Evolutionary conservation across 2,329 filamentous ascomycete genomes (phyloP), one percentile per base, ranked within the genome.

Genomic region (Colletotrichum sp.): DNA sequence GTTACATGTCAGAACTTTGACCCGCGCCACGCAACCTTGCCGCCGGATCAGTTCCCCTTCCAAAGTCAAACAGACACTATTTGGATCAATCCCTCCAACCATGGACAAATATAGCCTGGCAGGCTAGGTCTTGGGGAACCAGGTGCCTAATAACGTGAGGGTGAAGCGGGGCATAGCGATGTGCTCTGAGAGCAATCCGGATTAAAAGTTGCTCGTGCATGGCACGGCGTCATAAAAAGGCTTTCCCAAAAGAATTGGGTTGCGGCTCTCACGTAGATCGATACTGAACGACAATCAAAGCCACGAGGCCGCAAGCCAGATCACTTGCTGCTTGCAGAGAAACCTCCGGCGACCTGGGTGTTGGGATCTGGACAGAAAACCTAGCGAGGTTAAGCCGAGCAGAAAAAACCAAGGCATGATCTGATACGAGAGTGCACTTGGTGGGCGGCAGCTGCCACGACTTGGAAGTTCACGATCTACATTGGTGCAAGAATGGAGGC

Each of bases 51-150:
- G 71, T 34, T 49, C 39, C 71, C 49, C 57, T 64, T 52, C n/a
- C 18, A 49, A 59, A 74, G 71, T 69, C 70, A 75, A 70, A 76
- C 71, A 65, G 65, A 75, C 74, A 75, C 71, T 60, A 63, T 69
- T 39, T 64, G n/a, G 21, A 34, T 3, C 32, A 34, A 57, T 30
- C 55, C 69, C 36, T 30, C 26, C 55, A 67, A 28, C n/a, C n/a
- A 32, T 36, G 21, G 52, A 62, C 62, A 72, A 67, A 39, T 36
- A 36, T 72, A 72, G 52, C 52, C 62, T 36, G 57, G 52, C 69
- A 70, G 69, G 26, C 15, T 12, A 63, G 64, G 44, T 69, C n/a
- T 59, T 44, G 59, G 34, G 26, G 26, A 34, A 24, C 44, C 30
- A 63, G 39, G 72, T 39, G 39, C 62, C 67, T 52, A 2, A 21